Evolutionary conservation across 805 yeast genomes (phyloP), one percentile per base, ranked within the genome.

Genomic region (Blastobotrys mokoenaii): DNA sequence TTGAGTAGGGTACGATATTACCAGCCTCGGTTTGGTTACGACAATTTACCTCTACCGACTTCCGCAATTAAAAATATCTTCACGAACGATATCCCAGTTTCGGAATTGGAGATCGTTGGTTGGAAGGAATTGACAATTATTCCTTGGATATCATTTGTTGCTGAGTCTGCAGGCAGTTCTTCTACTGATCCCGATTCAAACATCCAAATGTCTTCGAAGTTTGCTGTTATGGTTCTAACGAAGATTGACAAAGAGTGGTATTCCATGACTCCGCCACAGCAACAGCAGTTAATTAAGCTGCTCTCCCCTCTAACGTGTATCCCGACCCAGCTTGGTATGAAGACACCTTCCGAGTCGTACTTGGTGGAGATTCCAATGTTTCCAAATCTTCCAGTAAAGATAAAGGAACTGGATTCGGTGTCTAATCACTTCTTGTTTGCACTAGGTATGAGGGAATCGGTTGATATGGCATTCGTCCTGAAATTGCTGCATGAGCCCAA

Each of bases 291-390:
- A 12, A 35, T 37, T 12, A 16, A 39, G 15, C 14, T 37, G 20
- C 41, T 66, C 29, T 15, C 40, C 6, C 22, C 40, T 3, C 44
- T 51, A 8, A 49, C 56, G 3, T 63, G 68, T 38, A 57, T 67
- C 20, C 68, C 71, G 0, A 67, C 71, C 1, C 63, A 63, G 30
- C 50, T 53, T 12, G 71, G 71, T 1, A 59, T 64, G 61, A 56
- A 56, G 43, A 29, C 29, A 12, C 70, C 70, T 1, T 11, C 40
- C 1, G 66, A 66, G 31, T 41, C 67, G 2, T 67, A 67, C 42
- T 34, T 67, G 8, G 47, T 46, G 25, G 50, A 49, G 14, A 61
- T 66, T 11, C 55, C 57, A 7, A 51, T 67, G 32, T 67, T 67
- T 48, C 69, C 70, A 0, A 51, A 61, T 40, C 46, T 67, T 17